Percentiles rank a stretch among this genome's conserved stretches.
phyloP scores from a whole-genome alignment of 805 yeast species.

The Saturnispora serradocipensis region DNA sequence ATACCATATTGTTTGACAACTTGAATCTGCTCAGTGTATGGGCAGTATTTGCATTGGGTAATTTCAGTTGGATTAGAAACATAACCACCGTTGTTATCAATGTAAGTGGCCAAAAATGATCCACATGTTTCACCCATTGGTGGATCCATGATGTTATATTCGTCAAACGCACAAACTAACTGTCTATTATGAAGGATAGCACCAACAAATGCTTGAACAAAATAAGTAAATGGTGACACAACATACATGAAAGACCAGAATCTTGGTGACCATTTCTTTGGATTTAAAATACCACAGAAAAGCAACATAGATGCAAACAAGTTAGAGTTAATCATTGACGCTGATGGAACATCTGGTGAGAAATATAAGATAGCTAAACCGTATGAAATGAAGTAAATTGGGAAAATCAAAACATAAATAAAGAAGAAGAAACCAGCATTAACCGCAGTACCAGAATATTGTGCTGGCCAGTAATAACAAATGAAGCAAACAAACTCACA shows the following conservation, averaged over 20 bases:
- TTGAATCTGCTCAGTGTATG: slow-evolving; percentile 33
- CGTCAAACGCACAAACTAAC: slow-evolving; percentile 40
- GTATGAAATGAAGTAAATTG: slow-evolving; percentile 39
- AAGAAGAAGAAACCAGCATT: slow-evolving; percentile 41
- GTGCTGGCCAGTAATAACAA: slow-evolving; percentile 29
- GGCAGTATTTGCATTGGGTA: slow-evolving; percentile 40
- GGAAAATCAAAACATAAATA: slow-evolving; percentile 31
- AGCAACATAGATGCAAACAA: slow-evolving; percentile 49
- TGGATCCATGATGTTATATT: slow-evolving; percentile 41
- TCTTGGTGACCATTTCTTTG: slow-evolving; percentile 50
- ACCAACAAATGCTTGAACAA: slow-evolving; percentile 49
- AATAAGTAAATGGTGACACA: slow-evolving; percentile 61
- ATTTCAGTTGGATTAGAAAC: slow-evolving; percentile 42
- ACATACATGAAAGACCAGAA: slow-evolving; percentile 81
- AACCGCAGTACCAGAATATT: slow-evolving; percentile 28
- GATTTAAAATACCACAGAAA: slow-evolving; percentile 63
- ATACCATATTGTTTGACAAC: slow-evolving; percentile 36
- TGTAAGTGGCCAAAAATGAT: slow-evolving; percentile 36
- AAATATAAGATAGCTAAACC: slow-evolving; percentile 49
- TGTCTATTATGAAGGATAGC: slow-evolving; percentile 39
- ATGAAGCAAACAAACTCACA: slow-evolving; percentile 40
- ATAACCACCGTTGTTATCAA: slow-evolving; percentile 44
- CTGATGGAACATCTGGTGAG: slow-evolving; percentile 59
- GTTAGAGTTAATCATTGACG: slow-evolving; percentile 49
- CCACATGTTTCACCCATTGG: slow-evolving; percentile 64